Conservation (phyloP, 148 eudicot species). For the Rhododendron henanense region DNA sequence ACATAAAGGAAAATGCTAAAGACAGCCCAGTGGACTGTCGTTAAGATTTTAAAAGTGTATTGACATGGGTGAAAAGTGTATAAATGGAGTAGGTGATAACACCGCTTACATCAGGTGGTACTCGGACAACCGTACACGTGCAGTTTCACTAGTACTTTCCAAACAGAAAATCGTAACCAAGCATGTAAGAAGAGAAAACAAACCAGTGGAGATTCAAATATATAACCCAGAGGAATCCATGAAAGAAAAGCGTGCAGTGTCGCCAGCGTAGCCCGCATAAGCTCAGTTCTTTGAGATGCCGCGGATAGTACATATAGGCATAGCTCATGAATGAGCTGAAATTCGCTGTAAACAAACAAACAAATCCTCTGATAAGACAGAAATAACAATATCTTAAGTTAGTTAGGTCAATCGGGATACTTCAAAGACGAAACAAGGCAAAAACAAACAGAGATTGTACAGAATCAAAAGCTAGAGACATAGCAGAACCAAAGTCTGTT, state of each 20-base stretch:
- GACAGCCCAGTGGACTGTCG: neutral
- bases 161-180: neutral
- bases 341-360: constrained; percentile 59
- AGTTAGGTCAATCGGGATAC: neutral
- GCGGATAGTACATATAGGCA: constrained; percentile 96
- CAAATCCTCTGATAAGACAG: neutral
- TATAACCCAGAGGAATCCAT: constrained; percentile 98
- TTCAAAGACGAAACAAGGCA: neutral
- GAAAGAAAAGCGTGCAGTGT: constrained; percentile 97
- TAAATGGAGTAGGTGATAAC: neutral
- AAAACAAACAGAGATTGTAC: neutral
- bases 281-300: constrained; percentile 89
- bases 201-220: constrained; percentile 97
- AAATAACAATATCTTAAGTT: neutral
- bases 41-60: too few species aligned
- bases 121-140: neutral
- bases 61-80: neutral
- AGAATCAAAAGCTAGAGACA: neutral
- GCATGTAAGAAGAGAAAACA: constrained; percentile 18
- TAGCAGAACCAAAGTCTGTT: neutral
- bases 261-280: constrained; percentile 82
- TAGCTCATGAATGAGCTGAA: constrained; percentile 96
- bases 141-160: neutral
- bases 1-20: neutral
- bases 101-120: neutral